Percentiles rank a stretch among this genome's conserved stretches.
Evolutionary conservation across 805 yeast genomes (phyloP).

Genomic region (Sungouiella thailandica): DNA sequence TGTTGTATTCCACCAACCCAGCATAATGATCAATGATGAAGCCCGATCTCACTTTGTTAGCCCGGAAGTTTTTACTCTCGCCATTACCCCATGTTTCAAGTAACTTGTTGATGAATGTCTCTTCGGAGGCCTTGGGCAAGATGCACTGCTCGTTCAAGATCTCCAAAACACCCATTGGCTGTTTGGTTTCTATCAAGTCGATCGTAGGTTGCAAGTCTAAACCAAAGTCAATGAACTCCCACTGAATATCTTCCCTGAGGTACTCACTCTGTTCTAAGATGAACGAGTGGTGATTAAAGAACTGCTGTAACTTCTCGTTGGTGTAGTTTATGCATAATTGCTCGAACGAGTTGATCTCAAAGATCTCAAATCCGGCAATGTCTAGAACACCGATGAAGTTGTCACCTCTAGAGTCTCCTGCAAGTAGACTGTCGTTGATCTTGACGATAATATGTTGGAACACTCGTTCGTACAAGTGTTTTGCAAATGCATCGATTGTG

Average conservation of each 20-base stretch:
- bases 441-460: constrained; percentile 73
- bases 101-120: constrained; percentile 76
- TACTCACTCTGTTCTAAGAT: constrained; percentile 59
- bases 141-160: constrained; percentile 92
- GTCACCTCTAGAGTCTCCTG: constrained; percentile 8
- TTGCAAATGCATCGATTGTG: constrained; percentile 82
- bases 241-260: constrained; percentile 52
- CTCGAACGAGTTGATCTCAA: constrained; percentile 53
- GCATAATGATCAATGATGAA: constrained; percentile 91
- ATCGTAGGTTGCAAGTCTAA: constrained; percentile 92
- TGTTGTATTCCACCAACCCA: constrained; percentile 89
- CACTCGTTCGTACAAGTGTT: constrained; percentile 76
- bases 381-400: constrained; percentile 55
- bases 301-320: constrained; percentile 57
- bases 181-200: constrained; percentile 74
- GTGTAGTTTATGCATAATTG: constrained; percentile 59
- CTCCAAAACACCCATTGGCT: constrained; percentile 78
- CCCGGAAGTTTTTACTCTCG: constrained; percentile 50
- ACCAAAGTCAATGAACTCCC: constrained; percentile 88
- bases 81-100: constrained; percentile 55
- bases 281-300: constrained; percentile 58
- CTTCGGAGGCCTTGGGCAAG: constrained; percentile 84
- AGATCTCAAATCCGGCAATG: constrained; percentile 60
- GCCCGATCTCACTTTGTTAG: constrained; percentile 71
- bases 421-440: constrained; percentile 61